Evolutionary conservation across 2,329 filamentous ascomycete genomes (phyloP).

Genomic region (Monosporascus sp.): DNA sequence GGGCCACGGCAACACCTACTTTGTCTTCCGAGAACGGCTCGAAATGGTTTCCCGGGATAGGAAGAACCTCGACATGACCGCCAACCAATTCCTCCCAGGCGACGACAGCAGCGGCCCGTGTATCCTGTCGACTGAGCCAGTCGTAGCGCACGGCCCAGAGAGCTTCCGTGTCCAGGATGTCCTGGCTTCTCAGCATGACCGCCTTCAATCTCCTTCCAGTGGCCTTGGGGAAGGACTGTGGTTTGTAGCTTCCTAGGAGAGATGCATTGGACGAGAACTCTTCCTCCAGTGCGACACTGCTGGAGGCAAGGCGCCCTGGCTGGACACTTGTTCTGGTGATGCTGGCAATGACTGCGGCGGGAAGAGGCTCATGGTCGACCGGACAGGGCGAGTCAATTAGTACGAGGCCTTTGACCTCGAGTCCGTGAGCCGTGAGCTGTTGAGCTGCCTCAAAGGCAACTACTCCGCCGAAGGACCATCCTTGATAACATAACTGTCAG

Average conservation of each 20-base stretch:
- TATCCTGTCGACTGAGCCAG: no score
- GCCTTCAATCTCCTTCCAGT: neutral
- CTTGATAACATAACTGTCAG: slow-evolving; percentile 43
- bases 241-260: slow-evolving; percentile 6
- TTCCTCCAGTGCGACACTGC: slow-evolving; percentile 1
- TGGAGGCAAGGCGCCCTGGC: neutral
- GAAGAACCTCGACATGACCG: no score
- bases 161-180: slow-evolving; percentile 10
- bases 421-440: slow-evolving; percentile 31
- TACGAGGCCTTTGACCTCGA: slow-evolving; percentile 33
- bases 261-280: slow-evolving; percentile 9
- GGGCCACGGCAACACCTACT: no score
- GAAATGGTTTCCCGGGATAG: no score
- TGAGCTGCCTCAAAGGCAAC: slow-evolving; percentile 46
- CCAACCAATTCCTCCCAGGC: no score
- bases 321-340: no score
- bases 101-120: no score
- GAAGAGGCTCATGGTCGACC: slow-evolving; percentile 40
- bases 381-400: slow-evolving; percentile 41
- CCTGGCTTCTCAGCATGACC: slow-evolving; percentile 5
- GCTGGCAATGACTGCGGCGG: no score
- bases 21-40: no score
- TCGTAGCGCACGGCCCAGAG: no score
- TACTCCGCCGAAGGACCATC: slow-evolving; percentile 56
- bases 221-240: neutral